A percentile compares a stretch with the other conserved stretches of the same genome.
Evolutionary conservation across 2,329 filamentous ascomycete genomes (phyloP).

Genomic region (Trichoderma guizhouense): DNA sequence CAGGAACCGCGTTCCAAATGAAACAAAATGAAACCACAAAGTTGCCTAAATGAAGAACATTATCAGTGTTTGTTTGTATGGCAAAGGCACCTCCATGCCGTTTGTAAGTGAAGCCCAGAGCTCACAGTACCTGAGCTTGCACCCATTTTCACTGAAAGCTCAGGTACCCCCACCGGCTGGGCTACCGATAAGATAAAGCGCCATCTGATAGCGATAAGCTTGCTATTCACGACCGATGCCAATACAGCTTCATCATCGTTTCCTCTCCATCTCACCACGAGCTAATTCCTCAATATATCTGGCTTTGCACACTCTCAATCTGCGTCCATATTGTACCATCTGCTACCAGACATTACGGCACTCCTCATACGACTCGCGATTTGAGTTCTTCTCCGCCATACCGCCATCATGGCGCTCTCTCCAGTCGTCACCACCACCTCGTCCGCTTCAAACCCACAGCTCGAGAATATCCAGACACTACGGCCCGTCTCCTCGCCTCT

Average conservation of each 20-base stretch:
- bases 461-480: slow-evolving; percentile 33
- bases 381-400: neutral
- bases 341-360: neutral
- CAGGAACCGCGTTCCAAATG: neutral
- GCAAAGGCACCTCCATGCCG: accelerated
- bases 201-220: neutral
- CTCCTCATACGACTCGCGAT: neutral
- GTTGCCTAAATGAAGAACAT: neutral
- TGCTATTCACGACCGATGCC: neutral
- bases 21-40: neutral
- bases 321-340: too few relatives aligned
- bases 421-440: slow-evolving; percentile 39
- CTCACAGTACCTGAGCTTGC: neutral
- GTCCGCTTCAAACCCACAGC: slow-evolving; percentile 28
- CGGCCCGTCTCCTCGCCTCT: slow-evolving; percentile 43
- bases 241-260: neutral
- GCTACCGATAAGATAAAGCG: slow-evolving; percentile 3
- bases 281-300: neutral
- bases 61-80: neutral
- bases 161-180: neutral
- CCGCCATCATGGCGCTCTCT: slow-evolving; percentile 43
- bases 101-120: neutral
- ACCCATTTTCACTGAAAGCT: neutral
- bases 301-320: neutral
- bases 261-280: neutral